Conservation (phyloP, 495 filamentous ascomycete genomes). For the Clohesyomyces aquaticus region DNA sequence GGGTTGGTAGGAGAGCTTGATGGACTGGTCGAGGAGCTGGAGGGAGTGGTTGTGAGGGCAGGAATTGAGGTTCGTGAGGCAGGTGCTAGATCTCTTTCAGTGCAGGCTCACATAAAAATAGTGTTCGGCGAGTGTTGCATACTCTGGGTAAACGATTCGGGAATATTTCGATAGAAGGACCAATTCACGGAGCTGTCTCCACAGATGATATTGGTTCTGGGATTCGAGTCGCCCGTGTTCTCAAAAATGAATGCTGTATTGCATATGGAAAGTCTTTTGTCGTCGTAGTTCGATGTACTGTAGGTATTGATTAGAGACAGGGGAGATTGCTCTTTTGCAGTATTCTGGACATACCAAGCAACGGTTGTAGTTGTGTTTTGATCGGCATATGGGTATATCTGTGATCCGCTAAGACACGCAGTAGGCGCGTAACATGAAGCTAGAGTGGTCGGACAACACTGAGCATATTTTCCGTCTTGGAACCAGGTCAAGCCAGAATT, state of each 20-base stretch:
- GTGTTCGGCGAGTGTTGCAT: background rate
- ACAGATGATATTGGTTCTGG: conserved; percentile 31
- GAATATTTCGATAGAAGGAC: conserved; percentile 29
- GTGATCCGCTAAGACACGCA: conserved; percentile 26
- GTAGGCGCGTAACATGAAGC: conserved; percentile 29
- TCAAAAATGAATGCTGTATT: conserved; percentile 36
- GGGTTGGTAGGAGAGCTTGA: conserved; percentile 4
- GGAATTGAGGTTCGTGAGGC: background rate
- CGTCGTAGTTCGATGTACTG: conserved; percentile 28
- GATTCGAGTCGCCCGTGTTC: conserved; percentile 24
- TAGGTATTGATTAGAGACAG: background rate
- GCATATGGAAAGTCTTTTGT: conserved; percentile 20
- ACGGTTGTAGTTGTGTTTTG: conserved; percentile 18
- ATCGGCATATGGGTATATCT: conserved; percentile 28
- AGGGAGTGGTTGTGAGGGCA: background rate
- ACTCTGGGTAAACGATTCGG: conserved; percentile 17
- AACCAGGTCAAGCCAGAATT: conserved; percentile 32
- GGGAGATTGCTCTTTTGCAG: background rate
- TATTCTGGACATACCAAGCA: conserved; percentile 25
- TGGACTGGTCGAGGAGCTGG: background rate
- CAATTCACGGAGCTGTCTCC: conserved; percentile 20
- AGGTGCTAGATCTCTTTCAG: too few relatives aligned
- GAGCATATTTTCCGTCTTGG: conserved; percentile 30
- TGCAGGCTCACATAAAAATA: too few relatives aligned
- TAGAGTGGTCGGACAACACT: conserved; percentile 34